Base-by-base conservation (phyloP, 2,329 filamentous ascomycete genomes). In the Scytalidium lignicola region DNA sequence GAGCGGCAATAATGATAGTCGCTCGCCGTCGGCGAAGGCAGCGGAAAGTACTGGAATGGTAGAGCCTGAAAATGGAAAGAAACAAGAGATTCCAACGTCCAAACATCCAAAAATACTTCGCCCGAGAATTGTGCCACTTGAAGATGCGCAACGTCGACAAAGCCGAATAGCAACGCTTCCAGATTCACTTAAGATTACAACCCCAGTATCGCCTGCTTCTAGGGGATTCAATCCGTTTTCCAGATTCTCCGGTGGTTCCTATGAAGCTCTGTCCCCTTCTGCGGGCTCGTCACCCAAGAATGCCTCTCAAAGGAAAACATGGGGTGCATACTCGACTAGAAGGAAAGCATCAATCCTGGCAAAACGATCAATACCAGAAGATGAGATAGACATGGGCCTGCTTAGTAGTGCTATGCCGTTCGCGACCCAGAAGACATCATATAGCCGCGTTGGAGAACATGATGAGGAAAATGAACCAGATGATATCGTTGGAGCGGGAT, bases 351-450 rank as follows among this genome's bases (percentile, higher is more conserved):
- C 60, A 13, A 46, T 58, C 19, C 46, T 58, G 0, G 39, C 37
- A 3, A 45, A 44, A 28, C 49, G 40, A 15, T 53, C 59, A 1
- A 62, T 64, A 19, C 58, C 58, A 1, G 59, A 62, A 21, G 56
- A 54, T 20, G 62, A 61, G 43, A 57, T 62, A 32, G 57, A 61
- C 49, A 57, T 64, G 55, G 56, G 53, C 22, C 44, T 64, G 8
- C 47, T 64, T 2, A 51, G 53, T 42, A 53, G 54, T 45, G 59
- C 59, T 0, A 56, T 55, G 47, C 55, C 58, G 2, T 49, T 54
- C 23, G 46, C 48, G 2, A 48, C 53, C n/a, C 44, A 50, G 8
- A 57, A 53, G 28, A 52, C 51, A 10, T 40, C 47, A 6, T 61
- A 62, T 52, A 42, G 50, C 7, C 43, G 54, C 7, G 48, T 57